Percentiles rank a stretch among this genome's conserved stretches.
Evolutionary conservation across 495 filamentous ascomycete species (phyloP).

Genomic region (Evansstolkia leycettana): DNA sequence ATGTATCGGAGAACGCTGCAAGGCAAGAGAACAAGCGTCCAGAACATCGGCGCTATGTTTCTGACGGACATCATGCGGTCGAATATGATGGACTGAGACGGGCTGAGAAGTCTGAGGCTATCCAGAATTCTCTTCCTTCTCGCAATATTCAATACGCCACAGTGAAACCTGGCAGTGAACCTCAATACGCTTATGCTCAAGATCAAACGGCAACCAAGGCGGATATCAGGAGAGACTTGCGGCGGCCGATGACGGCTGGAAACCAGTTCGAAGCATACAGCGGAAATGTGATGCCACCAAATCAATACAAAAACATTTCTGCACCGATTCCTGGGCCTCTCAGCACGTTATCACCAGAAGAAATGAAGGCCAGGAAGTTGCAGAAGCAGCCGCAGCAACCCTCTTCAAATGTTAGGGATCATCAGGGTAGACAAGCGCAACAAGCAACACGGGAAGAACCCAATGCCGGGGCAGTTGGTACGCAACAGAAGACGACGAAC

Average conservation of each 20-base stretch:
- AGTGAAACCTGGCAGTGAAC: conserved; percentile 1
- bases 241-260: neutral
- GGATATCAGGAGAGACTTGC: neutral
- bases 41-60: conserved; percentile 1
- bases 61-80: neutral
- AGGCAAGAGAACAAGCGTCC: conserved; percentile 2
- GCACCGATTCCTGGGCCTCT: neutral
- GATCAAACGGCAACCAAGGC: neutral
- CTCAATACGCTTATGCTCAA: conserved; percentile 2
- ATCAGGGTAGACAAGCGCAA: too few species aligned
- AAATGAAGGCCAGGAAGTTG: neutral
- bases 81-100: neutral
- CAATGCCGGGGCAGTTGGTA: too few species aligned
- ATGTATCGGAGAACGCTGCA: neutral
- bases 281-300: too few species aligned
- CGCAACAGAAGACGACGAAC: too few species aligned
- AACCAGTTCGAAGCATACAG: neutral
- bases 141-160: conserved; percentile 4
- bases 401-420: too few species aligned
- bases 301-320: neutral
- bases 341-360: neutral
- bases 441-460: too few species aligned
- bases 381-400: too few species aligned
- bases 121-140: neutral
- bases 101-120: neutral